Percentiles rank a stretch among this genome's conserved stretches.
phyloP scores from a whole-genome alignment of 495 filamentous ascomycete species.

The Penicillium arizonense region DNA sequence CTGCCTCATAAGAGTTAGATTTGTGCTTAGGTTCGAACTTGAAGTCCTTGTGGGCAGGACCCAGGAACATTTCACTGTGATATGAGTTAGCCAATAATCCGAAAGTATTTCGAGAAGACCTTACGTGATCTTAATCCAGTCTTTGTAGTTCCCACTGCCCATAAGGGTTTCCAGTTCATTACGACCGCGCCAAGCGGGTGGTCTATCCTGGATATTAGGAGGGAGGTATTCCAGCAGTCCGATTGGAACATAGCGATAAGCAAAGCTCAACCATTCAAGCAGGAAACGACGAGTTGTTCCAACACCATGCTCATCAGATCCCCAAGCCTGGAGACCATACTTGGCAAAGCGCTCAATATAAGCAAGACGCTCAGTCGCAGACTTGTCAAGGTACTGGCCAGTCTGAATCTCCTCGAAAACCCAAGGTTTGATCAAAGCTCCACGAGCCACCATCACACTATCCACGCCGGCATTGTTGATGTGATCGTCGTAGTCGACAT shows the following conservation, averaged over 20 bases:
- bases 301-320: constrained; percentile 87
- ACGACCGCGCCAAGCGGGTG: constrained; percentile 77
- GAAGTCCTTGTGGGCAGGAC: constrained; percentile 85
- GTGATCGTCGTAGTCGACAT: constrained; percentile 80
- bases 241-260: constrained; percentile 83
- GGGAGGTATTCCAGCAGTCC: constrained; percentile 86
- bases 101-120: constrained; percentile 20
- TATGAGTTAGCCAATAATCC: constrained; percentile 4
- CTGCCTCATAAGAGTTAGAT: constrained; percentile 75
- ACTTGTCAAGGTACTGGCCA: constrained; percentile 93
- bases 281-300: constrained; percentile 87
- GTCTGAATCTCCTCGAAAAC: constrained; percentile 92
- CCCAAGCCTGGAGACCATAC: constrained; percentile 92
- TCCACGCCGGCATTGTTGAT: constrained; percentile 76
- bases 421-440: constrained; percentile 95
- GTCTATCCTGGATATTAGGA: constrained; percentile 80
- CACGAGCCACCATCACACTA: constrained; percentile 86
- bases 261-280: constrained; percentile 93
- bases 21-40: constrained; percentile 98
- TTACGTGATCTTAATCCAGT: constrained; percentile 99
- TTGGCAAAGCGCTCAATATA: constrained; percentile 84
- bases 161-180: constrained; percentile 91
- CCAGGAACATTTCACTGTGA: constrained; percentile 91
- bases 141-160: constrained; percentile 83
- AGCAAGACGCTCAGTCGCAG: constrained; percentile 77